Base-by-base conservation (phyloP, 345 rosid genomes). In the Linum trigynum region DNA sequence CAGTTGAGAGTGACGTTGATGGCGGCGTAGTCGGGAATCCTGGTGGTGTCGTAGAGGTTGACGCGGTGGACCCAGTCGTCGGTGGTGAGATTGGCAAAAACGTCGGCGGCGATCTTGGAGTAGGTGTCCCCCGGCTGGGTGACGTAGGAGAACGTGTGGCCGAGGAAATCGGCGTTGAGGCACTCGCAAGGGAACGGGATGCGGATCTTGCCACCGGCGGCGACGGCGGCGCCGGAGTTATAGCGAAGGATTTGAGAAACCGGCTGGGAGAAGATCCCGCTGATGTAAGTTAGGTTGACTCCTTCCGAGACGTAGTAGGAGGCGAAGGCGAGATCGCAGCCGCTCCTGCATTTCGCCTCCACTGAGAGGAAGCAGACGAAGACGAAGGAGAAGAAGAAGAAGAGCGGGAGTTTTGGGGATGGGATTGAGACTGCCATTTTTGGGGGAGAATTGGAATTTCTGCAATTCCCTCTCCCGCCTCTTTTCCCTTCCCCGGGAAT, bases 1-100 rank as follows among this genome's bases (percentile, higher is more conserved):
- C 85, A 83, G 45, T 81, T 81, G 36, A 83, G 69, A 3, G 88
- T 79, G 12, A 81, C 80, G 58, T 83, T 81, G n/a, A 83, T 77
- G 2, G 9, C 14, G 23, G 10, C 75, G 9, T 15, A n/a, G 9
- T 55, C 62, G 0, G 85, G 85, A 2, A 83, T 75, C 12, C 38
- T 17, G 0, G 68, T 71, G 1, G 72, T 37, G 3, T 73, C 75
- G 65, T 65, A 81, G 42, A 2, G 7, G 39, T 81, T 77, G 66
- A 83, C 80, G 41, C 82, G 56, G 0, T 64, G 70, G 16, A 83
- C 53, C 83, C 88, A 79, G 59, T 74, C 75, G 62, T 35, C 72
- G 1, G 79, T 83, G 2, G 79, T 81, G 37, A 83, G 75, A 37
- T 83, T 81, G 2, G 82, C 73, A 61, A 73, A 83, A 10, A 45